A percentile compares a stretch with the other conserved stretches of the same genome.
phyloP scores from a whole-genome alignment of 257 asterid genomes.

The Eustoma russellianum region DNA sequence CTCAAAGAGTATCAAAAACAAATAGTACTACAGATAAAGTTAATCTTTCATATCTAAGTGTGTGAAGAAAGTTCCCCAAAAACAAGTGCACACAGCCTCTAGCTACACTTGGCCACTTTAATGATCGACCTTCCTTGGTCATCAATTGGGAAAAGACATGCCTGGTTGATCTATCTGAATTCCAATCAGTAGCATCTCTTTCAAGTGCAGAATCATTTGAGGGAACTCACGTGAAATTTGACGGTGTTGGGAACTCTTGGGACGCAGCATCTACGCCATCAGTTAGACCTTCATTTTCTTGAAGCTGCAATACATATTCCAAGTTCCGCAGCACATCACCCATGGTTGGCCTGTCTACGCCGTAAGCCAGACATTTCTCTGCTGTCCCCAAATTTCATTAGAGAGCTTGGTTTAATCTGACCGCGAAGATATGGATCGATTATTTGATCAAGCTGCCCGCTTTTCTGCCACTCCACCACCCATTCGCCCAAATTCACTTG shows the following conservation, averaged over 20 bases:
- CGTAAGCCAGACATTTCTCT: constrained; percentile 62
- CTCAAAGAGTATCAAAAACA: no score
- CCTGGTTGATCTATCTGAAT: constrained; percentile 48
- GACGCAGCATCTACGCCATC: constrained; percentile 7
- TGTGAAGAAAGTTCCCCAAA: no score
- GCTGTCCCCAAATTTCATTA: constrained; percentile 56
- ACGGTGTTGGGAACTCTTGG: constrained; percentile 13
- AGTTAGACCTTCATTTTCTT: constrained; percentile 25
- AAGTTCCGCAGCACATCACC: constrained; percentile 76
- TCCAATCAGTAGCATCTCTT: constrained; percentile 22
- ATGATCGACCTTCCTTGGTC: constrained; percentile 53
- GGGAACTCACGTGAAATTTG: constrained; percentile 14
- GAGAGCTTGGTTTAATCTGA: constrained; percentile 38
- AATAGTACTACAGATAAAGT: no score
- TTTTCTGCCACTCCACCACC: constrained; percentile 64
- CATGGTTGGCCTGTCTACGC: constrained; percentile 70
- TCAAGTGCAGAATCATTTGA: constrained; percentile 2
- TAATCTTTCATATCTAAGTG: no score
- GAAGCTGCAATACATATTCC: constrained; percentile 65
- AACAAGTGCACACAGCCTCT: no score
- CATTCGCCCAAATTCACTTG: constrained; percentile 63
- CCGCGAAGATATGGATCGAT: constrained; percentile 32
- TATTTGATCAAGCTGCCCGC: constrained; percentile 43
- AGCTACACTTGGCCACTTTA: no score
- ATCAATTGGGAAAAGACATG: constrained; percentile 76